Evolutionary conservation across 192 early-diverging fungal species (phyloP), one percentile per base, ranked within the genome.

Genomic region (Umbelopsis isabellina): DNA sequence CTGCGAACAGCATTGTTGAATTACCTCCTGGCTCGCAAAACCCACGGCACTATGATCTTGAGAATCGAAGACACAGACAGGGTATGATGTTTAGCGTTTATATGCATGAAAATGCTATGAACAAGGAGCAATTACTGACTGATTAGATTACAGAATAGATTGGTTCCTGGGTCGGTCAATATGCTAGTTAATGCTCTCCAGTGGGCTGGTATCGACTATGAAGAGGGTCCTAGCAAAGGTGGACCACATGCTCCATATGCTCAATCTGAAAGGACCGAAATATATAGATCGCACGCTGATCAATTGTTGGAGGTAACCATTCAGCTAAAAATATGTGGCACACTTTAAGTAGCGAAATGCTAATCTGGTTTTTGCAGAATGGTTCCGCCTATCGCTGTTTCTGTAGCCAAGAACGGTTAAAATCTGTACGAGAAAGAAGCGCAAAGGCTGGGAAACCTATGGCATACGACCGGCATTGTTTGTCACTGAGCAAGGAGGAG

Each of bases 31-130:
- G 90, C 96, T 2, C 83, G 86, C n/a, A 82, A 90, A 49, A 82
- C 84, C 9, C 85, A 88, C 21, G 94, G 94, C 8, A 65, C 74
- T 22, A 95, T 96, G 80, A 82, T 97, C 58, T 74, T 98, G 66
- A 87, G 96, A 69, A 95, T 98, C 67, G 96, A 98, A 71, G 96
- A 98, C 77, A 98, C 96, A 1, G 96, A 98, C 79, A 83, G 82
- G 71, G 89, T 90, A 77, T 30, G 44, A 1, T 27, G 9, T 16
- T 11, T 1, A 35, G 18, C 13, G 30, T 18, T 5, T 4, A 15
- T n/a, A 18, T 35, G 55, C 16, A 52, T 52, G 21, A 7, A 52
- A 10, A 41, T 9, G 5, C 37, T 41, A 4, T 6, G 37, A 41
- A 9, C 10, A 41, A 41, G 6, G 37, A 6, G 10, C 37, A 41